Conservation (phyloP, 352 stramenopile species). For the Phytophthora sp. region DNA sequence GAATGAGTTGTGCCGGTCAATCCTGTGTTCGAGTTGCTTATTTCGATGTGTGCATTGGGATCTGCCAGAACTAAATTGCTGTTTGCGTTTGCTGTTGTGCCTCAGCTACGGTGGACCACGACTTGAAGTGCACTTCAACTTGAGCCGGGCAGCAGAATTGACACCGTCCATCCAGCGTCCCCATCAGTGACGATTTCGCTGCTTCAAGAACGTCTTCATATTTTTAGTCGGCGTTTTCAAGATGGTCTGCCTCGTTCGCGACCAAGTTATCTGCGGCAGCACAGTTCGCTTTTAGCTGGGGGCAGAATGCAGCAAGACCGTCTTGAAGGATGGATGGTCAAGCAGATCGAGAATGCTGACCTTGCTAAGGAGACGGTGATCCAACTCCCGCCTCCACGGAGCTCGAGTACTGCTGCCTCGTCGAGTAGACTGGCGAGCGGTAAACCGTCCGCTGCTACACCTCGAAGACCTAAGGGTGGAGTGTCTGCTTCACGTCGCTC, state of each 20-base stretch:
- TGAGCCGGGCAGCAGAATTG: not conserved
- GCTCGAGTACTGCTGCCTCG: not conserved
- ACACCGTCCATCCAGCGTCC: not conserved
- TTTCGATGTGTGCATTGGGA: not conserved
- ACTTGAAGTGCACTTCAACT: conserved; percentile 18
- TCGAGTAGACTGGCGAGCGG: not conserved
- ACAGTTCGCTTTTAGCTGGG: conserved; percentile 5
- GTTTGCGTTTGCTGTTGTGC: too few species aligned
- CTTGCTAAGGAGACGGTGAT: conserved; percentile 71
- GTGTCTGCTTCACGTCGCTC: conserved; percentile 16
- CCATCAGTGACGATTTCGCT: not conserved
- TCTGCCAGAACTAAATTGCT: too few species aligned
- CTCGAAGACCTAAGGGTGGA: conserved; percentile 6
- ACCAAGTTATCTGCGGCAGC: not conserved
- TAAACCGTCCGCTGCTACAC: conserved; percentile 2
- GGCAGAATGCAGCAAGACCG: conserved; percentile 66
- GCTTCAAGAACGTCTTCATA: conserved; percentile 5
- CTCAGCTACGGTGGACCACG: not conserved
- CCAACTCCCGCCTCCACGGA: conserved; percentile 46
- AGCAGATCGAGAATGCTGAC: conserved; percentile 72
- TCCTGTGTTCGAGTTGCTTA: conserved; percentile 3
- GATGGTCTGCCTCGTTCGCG: not conserved
- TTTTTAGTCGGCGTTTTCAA: conserved; percentile 26
- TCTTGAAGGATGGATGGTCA: conserved; percentile 80
- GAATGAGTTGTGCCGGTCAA: conserved; percentile 32